phyloP scores from a whole-genome alignment of 2,329 filamentous ascomycete species.

The Pseudocercospora vitis region DNA sequence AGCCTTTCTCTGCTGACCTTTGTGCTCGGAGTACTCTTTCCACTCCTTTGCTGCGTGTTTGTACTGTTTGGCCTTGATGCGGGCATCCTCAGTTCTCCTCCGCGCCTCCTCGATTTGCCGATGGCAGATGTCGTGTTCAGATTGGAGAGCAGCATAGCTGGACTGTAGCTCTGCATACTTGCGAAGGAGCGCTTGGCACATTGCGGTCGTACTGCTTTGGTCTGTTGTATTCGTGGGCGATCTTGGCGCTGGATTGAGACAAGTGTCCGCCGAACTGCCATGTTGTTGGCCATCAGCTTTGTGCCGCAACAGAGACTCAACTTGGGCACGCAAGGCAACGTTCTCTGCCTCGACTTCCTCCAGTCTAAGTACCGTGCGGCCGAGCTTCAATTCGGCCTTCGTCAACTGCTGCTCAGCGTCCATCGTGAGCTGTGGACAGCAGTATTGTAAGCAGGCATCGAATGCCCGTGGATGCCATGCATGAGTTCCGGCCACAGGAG shows the following conservation, averaged over 20 bases:
- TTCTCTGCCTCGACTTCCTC: slow-evolving; percentile 32
- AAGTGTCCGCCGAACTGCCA: background rate
- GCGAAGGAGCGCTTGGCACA: slow-evolving; percentile 32
- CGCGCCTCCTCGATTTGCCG: slow-evolving; percentile 11
- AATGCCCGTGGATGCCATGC: background rate
- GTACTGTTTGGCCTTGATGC: slow-evolving; percentile 36
- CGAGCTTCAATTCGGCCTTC: slow-evolving; percentile 4
- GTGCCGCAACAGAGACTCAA: slow-evolving; percentile 12
- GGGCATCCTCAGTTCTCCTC: slow-evolving; percentile 27
- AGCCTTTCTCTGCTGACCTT: slow-evolving; percentile 3
- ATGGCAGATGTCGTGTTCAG: slow-evolving; percentile 16
- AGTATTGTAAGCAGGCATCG: background rate
- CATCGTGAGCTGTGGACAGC: background rate
- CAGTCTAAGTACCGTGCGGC: slow-evolving; percentile 12
- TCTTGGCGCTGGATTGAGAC: background rate
- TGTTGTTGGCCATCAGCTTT: background rate
- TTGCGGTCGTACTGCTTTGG: slow-evolving; percentile 9
- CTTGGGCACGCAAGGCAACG: slow-evolving; percentile 22
- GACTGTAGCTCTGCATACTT: slow-evolving; percentile 37
- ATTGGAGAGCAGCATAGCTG: slow-evolving; percentile 31
- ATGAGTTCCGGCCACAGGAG: background rate
- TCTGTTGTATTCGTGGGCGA: background rate
- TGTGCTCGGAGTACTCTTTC: slow-evolving; percentile 28
- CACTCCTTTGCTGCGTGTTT: slow-evolving; percentile 41
- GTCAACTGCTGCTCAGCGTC: slow-evolving; percentile 11